Percentiles rank a stretch among this genome's conserved stretches.
Evolutionary conservation across 2,329 filamentous ascomycete genomes (phyloP).

Genomic region (Diaporthe helianthi): DNA sequence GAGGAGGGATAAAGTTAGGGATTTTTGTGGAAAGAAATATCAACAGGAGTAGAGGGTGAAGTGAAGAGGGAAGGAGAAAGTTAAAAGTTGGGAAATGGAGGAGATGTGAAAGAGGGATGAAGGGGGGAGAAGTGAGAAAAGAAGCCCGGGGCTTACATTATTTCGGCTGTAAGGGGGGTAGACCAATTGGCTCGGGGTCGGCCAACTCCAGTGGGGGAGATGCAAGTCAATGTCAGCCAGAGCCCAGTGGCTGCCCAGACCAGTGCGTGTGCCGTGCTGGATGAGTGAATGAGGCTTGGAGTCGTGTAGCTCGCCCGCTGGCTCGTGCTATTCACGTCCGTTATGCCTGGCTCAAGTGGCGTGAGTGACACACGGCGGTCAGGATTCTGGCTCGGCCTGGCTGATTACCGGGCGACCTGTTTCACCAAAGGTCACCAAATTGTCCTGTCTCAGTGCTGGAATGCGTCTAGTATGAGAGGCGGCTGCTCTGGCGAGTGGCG

Average conservation of each 20-base stretch:
- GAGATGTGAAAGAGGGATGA: slow-evolving; percentile 17
- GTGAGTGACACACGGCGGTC: slow-evolving; percentile 8
- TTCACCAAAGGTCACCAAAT: slow-evolving; percentile 18
- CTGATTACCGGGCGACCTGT: slow-evolving; percentile 13
- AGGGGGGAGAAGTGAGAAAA: slow-evolving; percentile 8
- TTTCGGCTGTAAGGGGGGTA: slow-evolving; percentile 24
- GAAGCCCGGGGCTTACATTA: slow-evolving; percentile 29
- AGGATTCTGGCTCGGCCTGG: slow-evolving; percentile 7
- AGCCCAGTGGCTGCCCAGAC: slow-evolving; percentile 13
- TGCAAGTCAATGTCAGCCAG: slow-evolving; percentile 15
- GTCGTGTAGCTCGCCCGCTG: slow-evolving; percentile 14
- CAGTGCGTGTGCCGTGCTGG: slow-evolving; percentile 23
- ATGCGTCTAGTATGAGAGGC: neutral
- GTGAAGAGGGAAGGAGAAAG: neutral
- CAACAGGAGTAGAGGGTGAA: neutral
- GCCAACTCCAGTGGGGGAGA: neutral
- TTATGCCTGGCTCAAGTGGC: slow-evolving; percentile 16
- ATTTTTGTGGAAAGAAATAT: neutral
- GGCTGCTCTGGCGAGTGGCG: neutral
- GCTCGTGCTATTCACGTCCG: neutral
- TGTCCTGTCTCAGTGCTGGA: slow-evolving; percentile 26
- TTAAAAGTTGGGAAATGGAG: slow-evolving; percentile 25
- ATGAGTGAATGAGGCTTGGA: neutral
- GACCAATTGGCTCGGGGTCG: slow-evolving; percentile 23
- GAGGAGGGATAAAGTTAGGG: slow-evolving; percentile 14